Base-by-base conservation (phyloP, 257 asterid species). In the Nicotiana noctiflora region DNA sequence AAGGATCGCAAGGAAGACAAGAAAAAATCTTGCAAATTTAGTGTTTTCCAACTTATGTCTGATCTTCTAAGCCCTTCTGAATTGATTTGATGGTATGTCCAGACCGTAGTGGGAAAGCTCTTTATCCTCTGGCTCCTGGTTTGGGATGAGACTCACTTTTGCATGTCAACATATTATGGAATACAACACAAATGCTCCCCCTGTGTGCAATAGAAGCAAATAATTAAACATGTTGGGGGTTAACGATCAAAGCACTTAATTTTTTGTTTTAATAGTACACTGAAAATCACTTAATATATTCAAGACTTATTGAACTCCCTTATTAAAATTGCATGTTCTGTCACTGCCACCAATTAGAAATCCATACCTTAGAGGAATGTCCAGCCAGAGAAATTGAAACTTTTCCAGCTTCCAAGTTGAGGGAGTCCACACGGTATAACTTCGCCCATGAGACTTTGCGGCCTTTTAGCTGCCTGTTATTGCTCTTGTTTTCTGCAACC, bases 151-250 rank as follows among this genome's bases (percentile, higher is more conserved):
- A 70, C 96, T 80, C 29, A 92, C 92, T 2, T 92, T 93, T 1
- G 96, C 98, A 65, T 90, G 88, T 12, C 98, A 88, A 63, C 98
- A 92, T 17, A 93, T 83, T 61, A 92, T 74, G 4, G 98, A 93
- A 62, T 93, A 93, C 21, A 93, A 56, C 0, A 96, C 98, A 87
- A 93, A 93, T 61, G 98, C 89, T 27, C 98, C 98, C 6, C 98
- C 98, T 93, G 52, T 60, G 27, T 75, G 37, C 23, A 72, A 72
- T 10, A 49, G 53, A 49, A 49, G 53, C 53, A 10, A 49, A 3
- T 11, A 11, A 37, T 37, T 37, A 49, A 49, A 49, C 53, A 49
- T 11, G 53, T 11, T 9, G 1, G 5, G 53, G 4, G 53, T 6
- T 37, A 37, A 37, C 9, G 2, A 37, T 37, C 44, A 37, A 9